Base-by-base conservation (phyloP, 768 basidiomycete species). In the Pleurotus tuoliensis region DNA sequence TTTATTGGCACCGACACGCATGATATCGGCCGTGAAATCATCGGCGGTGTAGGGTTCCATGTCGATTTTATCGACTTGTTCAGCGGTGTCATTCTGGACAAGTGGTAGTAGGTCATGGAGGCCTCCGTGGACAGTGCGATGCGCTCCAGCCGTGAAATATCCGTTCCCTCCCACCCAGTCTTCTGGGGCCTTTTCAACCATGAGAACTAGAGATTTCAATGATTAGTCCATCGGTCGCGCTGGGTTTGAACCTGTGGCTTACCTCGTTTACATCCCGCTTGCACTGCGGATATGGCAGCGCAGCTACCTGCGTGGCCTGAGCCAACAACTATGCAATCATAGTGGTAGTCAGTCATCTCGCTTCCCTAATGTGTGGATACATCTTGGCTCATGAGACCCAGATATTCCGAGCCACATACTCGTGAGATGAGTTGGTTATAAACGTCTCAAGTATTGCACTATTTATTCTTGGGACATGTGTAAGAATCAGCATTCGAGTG, bases 121-220 rank as follows among this genome's bases (percentile, higher is more conserved):
- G 1, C 86, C 87, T 13, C 58, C 70, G 61, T 88, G 87, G 3
- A 79, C 82, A 9, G 82, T 86, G 53, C 87, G 82, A 63, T 82
- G 76, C 5, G 86, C 84, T 18, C 86, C 86, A 8, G 86, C 85
- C 27, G 86, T 87, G 70, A 88, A 88, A 68, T 82, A 86, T 15
- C 85, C 83, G 62, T 90, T 88, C 15, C 86, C 87, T 3, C 87
- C 87, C 3, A 68, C 77, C 86, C 86, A 88, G 56, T 78, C 77
- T 40, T 69, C 62, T 1, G 86, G 83, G 40, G 83, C 83, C 62
- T 87, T 87, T 63, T 88, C 86, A 50, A 88, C 69, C 54, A 88
- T 70, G 43, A 88, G 71, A 58, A 87, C 83, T 74, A 56, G 27
- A 52, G 20, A 48, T 55, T 12, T 18, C 52, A 34, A 2, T 40